Evolutionary conservation across 305 asterid species (phyloP), one percentile per base, ranked within the genome.

Genomic region (Rubia balearica): DNA sequence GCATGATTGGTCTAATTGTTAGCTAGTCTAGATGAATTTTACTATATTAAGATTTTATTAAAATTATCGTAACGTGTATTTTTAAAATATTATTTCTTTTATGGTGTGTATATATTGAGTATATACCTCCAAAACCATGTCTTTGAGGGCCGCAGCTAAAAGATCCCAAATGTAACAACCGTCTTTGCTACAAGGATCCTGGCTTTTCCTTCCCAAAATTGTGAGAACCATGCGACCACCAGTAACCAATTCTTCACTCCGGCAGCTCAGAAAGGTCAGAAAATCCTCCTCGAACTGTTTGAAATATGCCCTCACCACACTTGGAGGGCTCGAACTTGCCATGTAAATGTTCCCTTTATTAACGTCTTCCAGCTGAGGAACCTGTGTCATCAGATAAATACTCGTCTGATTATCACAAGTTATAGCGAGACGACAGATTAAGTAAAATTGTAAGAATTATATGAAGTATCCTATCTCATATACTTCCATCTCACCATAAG

Each of bases 151-250:
- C 53, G 59, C 46, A 22, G 89, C 84, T 68, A 90, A 42, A 55
- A 84, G 89, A 69, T 90, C 87, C 91, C 90, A 90, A 57, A 88
- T 77, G 24, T 86, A 81, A 72, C 86, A 78, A 38, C 89, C 66
- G 16, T 88, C 91, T 71, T 82, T 80, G 77, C 84, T 81, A 8
- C 73, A 65, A 14, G 88, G 85, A 59, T 80, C 80, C 19, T 81
- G 81, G 57, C 75, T 78, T 77, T 75, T 79, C 74, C 97, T 82
- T 7, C 96, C 96, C 30, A 87, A 27, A 45, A 90, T 21, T 11
- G 96, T 90, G 11, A 90, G 61, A 66, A 88, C 97, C 95, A 90
- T 87, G 21, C 70, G 78, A 8, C 97, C 97, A 33, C 83, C 84
- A 11, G 19, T 61, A 16, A 85, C 79, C 0, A 89, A 71, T 74